Conservation (phyloP, 495 filamentous ascomycete species). For the Hypoxylon rickii region DNA sequence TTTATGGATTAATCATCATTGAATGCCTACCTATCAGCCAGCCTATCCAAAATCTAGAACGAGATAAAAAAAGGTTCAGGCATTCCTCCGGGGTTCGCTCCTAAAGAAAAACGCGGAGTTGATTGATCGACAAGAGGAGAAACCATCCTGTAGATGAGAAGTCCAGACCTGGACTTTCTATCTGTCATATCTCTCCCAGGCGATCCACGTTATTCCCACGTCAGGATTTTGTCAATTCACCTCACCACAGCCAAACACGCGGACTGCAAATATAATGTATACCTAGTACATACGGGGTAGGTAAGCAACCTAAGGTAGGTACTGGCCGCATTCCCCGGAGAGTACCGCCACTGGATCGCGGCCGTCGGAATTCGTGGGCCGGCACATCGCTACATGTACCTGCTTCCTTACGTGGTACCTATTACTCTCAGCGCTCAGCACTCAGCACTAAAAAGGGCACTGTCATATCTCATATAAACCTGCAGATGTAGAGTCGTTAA, state of each 20-base stretch:
- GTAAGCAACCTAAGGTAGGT: no score
- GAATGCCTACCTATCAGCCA: no score
- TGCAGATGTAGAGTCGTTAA: conserved; percentile 11
- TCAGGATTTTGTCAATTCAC: conserved; percentile 30
- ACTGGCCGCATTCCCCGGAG: conserved; percentile 5
- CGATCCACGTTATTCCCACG: conserved; percentile 29
- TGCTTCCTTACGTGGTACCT: conserved; percentile 12
- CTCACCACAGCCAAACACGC: conserved; percentile 1
- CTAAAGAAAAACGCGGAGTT: conserved; percentile 6
- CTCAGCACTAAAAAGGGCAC: conserved; percentile 20
- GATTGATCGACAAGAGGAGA: conserved; percentile 17
- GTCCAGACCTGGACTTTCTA: conserved; percentile 21
- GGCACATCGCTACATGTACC: neutral
- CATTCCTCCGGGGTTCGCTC: conserved; percentile 6
- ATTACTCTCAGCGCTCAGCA: no score
- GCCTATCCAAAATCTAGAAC: no score
- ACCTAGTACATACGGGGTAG: no score
- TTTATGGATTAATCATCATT: no score
- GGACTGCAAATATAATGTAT: no score
- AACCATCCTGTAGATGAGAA: neutral
- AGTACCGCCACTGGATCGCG: conserved; percentile 26
- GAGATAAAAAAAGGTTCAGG: conserved; percentile 10
- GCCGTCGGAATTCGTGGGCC: conserved; percentile 12
- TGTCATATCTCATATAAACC: conserved; percentile 33
- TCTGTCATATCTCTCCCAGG: neutral